phyloP scores from a whole-genome alignment of 1,284 basidiomycete species.

The Golubevia pallescens region DNA sequence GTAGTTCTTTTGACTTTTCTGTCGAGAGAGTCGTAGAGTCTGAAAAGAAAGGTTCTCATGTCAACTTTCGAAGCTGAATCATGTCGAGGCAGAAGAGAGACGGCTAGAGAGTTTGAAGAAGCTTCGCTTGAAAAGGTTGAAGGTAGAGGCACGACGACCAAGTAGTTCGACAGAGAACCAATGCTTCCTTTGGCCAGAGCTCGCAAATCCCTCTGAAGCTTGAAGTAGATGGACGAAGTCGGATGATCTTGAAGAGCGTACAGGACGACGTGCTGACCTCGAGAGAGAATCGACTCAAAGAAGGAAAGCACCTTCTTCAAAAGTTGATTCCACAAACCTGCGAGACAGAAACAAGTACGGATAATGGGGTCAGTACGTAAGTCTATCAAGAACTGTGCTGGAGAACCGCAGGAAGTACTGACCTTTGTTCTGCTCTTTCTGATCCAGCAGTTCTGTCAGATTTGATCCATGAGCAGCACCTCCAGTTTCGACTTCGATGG shows the following conservation, averaged over 20 bases:
- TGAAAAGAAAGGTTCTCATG: constrained; percentile 22
- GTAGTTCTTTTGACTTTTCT: constrained; percentile 23
- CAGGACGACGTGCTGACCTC: constrained; percentile 34
- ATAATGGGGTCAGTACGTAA: background rate
- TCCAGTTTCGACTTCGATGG: background rate
- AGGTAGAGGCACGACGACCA: constrained; percentile 24
- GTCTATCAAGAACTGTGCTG: too few relatives aligned
- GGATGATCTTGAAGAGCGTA: constrained; percentile 24
- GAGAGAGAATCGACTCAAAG: constrained; percentile 14
- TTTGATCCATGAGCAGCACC: background rate
- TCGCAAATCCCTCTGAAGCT: constrained; percentile 19
- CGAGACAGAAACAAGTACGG: background rate
- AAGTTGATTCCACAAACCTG: background rate
- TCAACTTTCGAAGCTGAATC: background rate
- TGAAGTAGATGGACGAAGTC: constrained; percentile 9
- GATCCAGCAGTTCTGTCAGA: background rate
- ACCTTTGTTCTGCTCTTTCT: background rate
- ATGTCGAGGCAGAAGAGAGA: background rate
- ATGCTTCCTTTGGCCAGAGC: constrained; percentile 27
- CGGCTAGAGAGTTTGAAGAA: constrained; percentile 21
- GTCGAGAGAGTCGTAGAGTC: constrained; percentile 33
- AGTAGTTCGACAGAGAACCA: constrained; percentile 22
- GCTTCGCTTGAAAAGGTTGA: constrained; percentile 27
- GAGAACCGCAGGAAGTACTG: background rate
- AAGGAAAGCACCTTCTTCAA: background rate